Percentiles rank a stretch among this genome's conserved stretches.
Conservation (phyloP, 2,329 filamentous ascomycete genomes). For the Pyrenochaeta sp. region DNA sequence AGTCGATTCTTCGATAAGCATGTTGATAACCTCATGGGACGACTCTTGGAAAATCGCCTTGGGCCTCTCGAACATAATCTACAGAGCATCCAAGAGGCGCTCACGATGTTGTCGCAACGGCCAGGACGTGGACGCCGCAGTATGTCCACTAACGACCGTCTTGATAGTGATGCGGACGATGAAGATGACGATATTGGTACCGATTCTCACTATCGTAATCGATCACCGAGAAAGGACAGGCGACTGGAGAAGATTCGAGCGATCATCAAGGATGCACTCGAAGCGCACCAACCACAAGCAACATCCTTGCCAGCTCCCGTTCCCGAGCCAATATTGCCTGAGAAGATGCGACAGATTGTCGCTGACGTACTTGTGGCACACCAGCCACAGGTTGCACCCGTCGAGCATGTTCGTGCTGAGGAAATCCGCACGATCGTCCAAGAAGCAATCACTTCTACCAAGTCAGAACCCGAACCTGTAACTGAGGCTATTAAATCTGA, state of each 20-base stretch:
- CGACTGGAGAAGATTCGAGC: slow-evolving; percentile 79
- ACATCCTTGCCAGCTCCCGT: slow-evolving; percentile 34
- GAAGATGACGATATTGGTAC: slow-evolving; percentile 77
- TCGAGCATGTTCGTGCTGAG: slow-evolving; percentile 62
- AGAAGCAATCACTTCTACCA: slow-evolving; percentile 66
- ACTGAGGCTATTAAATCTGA: slow-evolving; percentile 34
- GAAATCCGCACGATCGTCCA: slow-evolving; percentile 70
- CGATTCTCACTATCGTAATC: slow-evolving; percentile 65
- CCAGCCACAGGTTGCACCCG: slow-evolving; percentile 33
- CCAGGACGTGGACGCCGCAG: slow-evolving; percentile 66
- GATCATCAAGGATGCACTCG: slow-evolving; percentile 68
- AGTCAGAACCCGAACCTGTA: slow-evolving; percentile 31
- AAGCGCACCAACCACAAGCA: slow-evolving; percentile 51
- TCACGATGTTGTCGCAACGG: slow-evolving; percentile 65
- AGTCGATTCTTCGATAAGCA: slow-evolving; percentile 90
- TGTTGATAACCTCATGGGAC: slow-evolving; percentile 85
- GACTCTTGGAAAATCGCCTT: slow-evolving; percentile 76
- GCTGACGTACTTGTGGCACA: slow-evolving; percentile 69
- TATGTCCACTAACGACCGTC: slow-evolving; percentile 69
- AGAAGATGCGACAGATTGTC: slow-evolving; percentile 71
- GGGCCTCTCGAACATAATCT: slow-evolving; percentile 83
- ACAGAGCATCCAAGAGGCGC: slow-evolving; percentile 73
- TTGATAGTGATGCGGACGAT: slow-evolving; percentile 91
- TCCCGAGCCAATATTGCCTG: slow-evolving; percentile 56
- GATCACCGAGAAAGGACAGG: slow-evolving; percentile 80